Percentiles rank a stretch among this genome's conserved stretches.
Conservation (phyloP, 75 land plant species). For the Pinus taeda region DNA sequence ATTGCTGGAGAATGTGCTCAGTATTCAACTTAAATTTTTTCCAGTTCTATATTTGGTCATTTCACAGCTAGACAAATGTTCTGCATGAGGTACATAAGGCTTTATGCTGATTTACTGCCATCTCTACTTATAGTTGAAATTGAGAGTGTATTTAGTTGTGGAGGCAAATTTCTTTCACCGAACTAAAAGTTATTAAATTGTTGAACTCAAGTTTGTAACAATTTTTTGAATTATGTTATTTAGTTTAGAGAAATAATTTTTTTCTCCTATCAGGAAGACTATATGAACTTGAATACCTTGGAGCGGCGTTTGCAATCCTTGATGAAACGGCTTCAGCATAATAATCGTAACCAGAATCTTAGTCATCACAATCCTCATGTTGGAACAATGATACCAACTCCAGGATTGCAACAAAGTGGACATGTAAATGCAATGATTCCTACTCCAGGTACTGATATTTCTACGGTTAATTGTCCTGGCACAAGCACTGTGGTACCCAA, state of each 20-base stretch:
- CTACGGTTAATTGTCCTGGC: conserved; percentile 37
- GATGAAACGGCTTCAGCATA: conserved; percentile 24
- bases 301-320: conserved; percentile 56
- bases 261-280: conserved; percentile 59
- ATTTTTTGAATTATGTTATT: background rate
- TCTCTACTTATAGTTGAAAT: background rate
- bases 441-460: conserved; percentile 43
- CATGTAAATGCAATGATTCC: conserved; percentile 31
- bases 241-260: background rate
- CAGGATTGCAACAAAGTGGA: conserved; percentile 49
- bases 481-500: conserved; percentile 14
- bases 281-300: conserved; percentile 56
- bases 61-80: background rate
- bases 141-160: background rate
- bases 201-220: background rate
- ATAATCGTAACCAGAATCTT: conserved; percentile 28
- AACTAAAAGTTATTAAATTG: background rate
- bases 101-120: background rate
- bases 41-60: too few relatives aligned
- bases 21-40: background rate
- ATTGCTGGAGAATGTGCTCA: background rate
- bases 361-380: conserved; percentile 22
- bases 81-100: background rate
- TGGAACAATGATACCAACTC: conserved; percentile 78
- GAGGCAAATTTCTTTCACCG: background rate